These are phyloP conservation scores for Eucalyptus tenuipes DNA, from an alignment of 345 rosid species.

Conservation along the genomic window DNA sequence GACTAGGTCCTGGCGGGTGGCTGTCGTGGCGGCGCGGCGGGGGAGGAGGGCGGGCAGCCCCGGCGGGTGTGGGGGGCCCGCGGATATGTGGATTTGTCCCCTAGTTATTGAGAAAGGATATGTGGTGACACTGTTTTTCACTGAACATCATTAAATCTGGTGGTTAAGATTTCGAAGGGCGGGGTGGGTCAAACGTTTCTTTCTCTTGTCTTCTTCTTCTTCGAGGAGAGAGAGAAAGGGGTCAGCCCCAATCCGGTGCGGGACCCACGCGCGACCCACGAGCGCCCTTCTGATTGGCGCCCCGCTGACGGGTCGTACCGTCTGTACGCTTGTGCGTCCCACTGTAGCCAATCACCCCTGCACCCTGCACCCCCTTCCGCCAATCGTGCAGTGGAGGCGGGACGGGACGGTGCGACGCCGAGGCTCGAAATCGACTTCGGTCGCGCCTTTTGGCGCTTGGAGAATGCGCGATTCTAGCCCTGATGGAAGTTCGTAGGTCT, in stretches of 20 bases:
- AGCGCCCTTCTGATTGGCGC: not conserved
- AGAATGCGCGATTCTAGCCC: not conserved
- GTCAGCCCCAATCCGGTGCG: not conserved
- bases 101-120: not conserved
- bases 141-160: not conserved
- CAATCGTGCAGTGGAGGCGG: not conserved
- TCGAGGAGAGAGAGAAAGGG: not conserved
- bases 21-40: not conserved
- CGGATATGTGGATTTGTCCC: not conserved
- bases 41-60: not conserved
- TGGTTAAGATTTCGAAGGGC: conserved; percentile 1
- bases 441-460: not conserved
- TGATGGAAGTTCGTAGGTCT: not conserved
- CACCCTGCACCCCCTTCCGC: too few species aligned
- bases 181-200: not conserved
- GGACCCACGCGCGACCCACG: not conserved
- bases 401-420: not conserved
- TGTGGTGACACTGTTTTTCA: not conserved
- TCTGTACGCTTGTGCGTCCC: not conserved
- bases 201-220: not conserved
- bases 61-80: not conserved
- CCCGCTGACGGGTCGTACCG: not conserved
- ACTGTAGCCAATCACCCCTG: not conserved
- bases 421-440: not conserved
- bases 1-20: not conserved